Evolutionary conservation across 1,139 yeast species (phyloP).

Genomic region (Nakaseomyces delphensis): DNA sequence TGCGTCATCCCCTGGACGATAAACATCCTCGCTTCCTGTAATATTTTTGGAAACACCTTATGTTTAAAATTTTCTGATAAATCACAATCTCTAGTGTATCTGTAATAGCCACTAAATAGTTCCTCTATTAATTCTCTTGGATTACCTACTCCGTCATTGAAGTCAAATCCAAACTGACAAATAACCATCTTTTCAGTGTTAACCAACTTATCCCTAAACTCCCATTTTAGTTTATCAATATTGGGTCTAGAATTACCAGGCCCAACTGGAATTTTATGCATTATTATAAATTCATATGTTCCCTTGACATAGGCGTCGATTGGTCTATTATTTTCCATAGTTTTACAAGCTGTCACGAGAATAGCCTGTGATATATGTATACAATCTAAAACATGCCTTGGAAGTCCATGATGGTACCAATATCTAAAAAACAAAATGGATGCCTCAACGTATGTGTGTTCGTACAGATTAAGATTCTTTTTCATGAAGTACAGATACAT

Average conservation of each 20-base stretch:
- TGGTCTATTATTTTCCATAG: slow-evolving; percentile 32
- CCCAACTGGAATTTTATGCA: slow-evolving; percentile 21
- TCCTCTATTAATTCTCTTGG: slow-evolving; percentile 32
- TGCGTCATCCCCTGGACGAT: slow-evolving; percentile 32
- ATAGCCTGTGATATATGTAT: slow-evolving; percentile 29
- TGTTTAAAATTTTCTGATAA: slow-evolving; percentile 24
- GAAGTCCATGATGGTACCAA: slow-evolving; percentile 28
- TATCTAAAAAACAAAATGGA: slow-evolving; percentile 30
- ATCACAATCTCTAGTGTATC: slow-evolving; percentile 27
- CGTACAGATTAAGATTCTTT: slow-evolving; percentile 28
- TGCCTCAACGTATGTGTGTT: slow-evolving; percentile 32
- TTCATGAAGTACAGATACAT: slow-evolving; percentile 30
- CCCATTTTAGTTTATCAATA: slow-evolving; percentile 32
- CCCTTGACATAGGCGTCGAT: slow-evolving; percentile 30
- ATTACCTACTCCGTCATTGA: slow-evolving; percentile 28
- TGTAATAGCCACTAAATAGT: slow-evolving; percentile 29
- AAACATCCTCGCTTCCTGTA: slow-evolving; percentile 29
- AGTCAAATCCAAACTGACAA: slow-evolving; percentile 30
- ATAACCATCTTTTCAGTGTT: slow-evolving; percentile 27
- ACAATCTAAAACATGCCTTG: slow-evolving; percentile 24
- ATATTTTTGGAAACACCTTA: slow-evolving; percentile 25
- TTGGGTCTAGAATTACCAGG: slow-evolving; percentile 20
- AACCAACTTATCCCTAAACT: slow-evolving; percentile 29
- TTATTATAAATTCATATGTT: slow-evolving; percentile 26
- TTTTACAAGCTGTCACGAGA: slow-evolving; percentile 32